Evolutionary conservation across 805 yeast species (phyloP).

Genomic region (Kockiozyma suomiensis): DNA sequence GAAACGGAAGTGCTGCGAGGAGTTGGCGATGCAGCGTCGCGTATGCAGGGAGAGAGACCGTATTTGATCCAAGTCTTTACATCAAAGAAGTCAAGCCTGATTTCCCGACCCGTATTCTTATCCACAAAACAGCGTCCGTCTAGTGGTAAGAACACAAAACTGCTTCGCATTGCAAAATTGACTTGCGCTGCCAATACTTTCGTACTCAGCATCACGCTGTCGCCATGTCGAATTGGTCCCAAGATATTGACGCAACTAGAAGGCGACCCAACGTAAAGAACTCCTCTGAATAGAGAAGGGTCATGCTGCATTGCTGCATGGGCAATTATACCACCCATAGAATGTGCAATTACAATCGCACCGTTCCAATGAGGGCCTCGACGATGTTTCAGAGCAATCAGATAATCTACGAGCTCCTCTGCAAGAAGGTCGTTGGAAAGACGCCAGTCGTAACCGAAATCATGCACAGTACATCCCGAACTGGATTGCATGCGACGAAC

Average conservation of each 20-base stretch:
- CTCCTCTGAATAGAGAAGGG: constrained; percentile 70
- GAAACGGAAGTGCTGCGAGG: not conserved
- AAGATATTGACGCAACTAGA: constrained; percentile 80
- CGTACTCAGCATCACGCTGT: constrained; percentile 72
- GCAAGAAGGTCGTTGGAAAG: constrained; percentile 63
- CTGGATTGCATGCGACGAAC: constrained; percentile 50
- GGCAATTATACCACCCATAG: constrained; percentile 91
- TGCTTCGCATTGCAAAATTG: constrained; percentile 85
- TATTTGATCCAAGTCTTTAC: constrained; percentile 79
- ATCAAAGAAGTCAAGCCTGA: constrained; percentile 74
- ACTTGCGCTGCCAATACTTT: constrained; percentile 76
- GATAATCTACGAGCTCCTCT: constrained; percentile 52
- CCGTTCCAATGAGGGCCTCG: constrained; percentile 54
- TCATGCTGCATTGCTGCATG: constrained; percentile 73
- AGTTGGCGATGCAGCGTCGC: not conserved
- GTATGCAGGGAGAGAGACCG: constrained; percentile 73
- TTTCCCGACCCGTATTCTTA: constrained; percentile 55
- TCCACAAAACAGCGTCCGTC: constrained; percentile 76
- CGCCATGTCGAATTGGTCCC: constrained; percentile 85
- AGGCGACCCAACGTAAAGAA: constrained; percentile 83
- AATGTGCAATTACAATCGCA: constrained; percentile 77
- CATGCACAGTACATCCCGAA: constrained; percentile 57
- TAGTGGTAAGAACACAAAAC: constrained; percentile 75
- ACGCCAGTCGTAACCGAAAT: constrained; percentile 96
- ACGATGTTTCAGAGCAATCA: constrained; percentile 50